Base-by-base conservation (phyloP, 257 asterid species). In the Nicotiana tomentosiformis region DNA sequence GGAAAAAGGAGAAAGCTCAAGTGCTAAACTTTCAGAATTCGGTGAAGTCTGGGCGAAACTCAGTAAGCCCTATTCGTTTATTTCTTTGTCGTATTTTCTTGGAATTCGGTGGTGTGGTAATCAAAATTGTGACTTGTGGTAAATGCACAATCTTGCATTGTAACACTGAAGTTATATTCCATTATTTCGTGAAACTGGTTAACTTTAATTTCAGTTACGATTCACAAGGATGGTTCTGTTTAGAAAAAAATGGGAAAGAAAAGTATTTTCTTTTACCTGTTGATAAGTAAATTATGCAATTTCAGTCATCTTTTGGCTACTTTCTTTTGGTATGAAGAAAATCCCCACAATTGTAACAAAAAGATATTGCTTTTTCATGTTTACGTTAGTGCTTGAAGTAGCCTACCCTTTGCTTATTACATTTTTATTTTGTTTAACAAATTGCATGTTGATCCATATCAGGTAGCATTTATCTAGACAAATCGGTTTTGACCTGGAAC, bases 11-110 rank as follows among this genome's bases (percentile, higher is more conserved):
- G 94, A 93, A 87, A 87, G 90, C 85, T 92, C 96, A 2, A 84
- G 32, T 68, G 83, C 95, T 84, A 83, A 82, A 84, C 81, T 87
- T 60, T 78, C 84, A 72, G 14, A 65, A 69, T 23, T 23, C 26
- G 80, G 67, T 78, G 90, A 86, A 67, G 82, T 92, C 81, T 93
- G 98, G 98, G 97, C 97, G 2, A 93, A 90, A 92, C 91, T 95
- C 80, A 95, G 98, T 94, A 85, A 58, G 46, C 16, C 18, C 39
- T n/a, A 0, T 83, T 78, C 78, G 35, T 79, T 80, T 67, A 26
- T 84, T 70, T 70, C 6, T 77, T 77, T 53, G n/a, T 55, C 20
- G 15, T 10, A 20, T 17, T 67, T 62, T 39, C n/a, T 33, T 43
- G 43, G 37, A 51, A 51, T 66, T 2, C 2, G 16, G 51, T 56